Evolutionary conservation across 192 early-diverging fungal genomes (phyloP), one percentile per base, ranked within the genome.

Genomic region (Radiomyces spectabilis): DNA sequence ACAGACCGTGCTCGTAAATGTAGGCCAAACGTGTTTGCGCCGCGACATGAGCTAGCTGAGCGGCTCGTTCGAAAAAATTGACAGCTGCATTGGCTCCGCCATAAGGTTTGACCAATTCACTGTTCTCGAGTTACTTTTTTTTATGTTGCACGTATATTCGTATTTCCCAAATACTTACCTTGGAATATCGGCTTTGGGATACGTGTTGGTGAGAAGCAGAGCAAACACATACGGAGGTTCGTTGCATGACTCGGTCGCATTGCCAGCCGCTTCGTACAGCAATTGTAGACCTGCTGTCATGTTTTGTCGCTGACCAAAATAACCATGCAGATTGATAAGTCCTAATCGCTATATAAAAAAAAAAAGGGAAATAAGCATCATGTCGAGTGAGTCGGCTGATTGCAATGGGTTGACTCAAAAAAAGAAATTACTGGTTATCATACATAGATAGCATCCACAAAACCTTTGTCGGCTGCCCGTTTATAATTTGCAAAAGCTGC

Each of bases 161-260:
- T 26, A 29, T 45, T 12, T 22, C 18, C 6, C 49, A n/a, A n/a
- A n/a, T n/a, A n/a, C 16, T 65, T 54, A 65, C 63, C 66, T 68
- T 1, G 77, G 77, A 15, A 93, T 79, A n/a, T 63, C 62, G 6
- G 74, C 68, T 49, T 77, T 66, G 22, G 72, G 60, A 44, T 86
- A 87, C n/a, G 81, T 78, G 12, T 75, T 74, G 6, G 87, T 80
- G 54, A 93, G 81, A 65, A 96, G 77, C 26, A 85, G 68, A 15
- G 82, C 94, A 5, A 91, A 79, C 45, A 90, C 72, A 59, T 86
- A 85, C 16, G 92, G 77, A 19, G 85, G 81, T 57, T 89, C 83
- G 2, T 86, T 81, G 53, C 82, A 89, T 15, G 79, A 68, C 30
- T 77, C 68, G 40, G 69, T 75, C 12, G 56, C 49, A 27, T 46